Base-by-base conservation (phyloP, 2,329 filamentous ascomycete genomes). In the Graphilbum sp. region DNA sequence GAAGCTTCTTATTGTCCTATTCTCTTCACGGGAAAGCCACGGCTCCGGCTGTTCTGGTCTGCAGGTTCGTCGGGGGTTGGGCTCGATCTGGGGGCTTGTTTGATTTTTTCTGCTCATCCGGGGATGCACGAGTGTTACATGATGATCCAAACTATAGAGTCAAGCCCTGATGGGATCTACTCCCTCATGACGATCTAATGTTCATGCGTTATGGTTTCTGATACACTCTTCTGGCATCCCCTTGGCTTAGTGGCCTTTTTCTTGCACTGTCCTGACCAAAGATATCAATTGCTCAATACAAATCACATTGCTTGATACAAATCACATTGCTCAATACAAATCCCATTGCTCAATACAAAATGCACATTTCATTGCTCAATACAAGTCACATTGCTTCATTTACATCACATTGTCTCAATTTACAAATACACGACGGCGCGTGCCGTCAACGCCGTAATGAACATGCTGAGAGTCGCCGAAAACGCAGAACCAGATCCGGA, bases 81-180 rank as follows among this genome's bases (percentile, higher is more conserved):
- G 18, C 12, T 30, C 23, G 47, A 40, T 45, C 35, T 27, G 39
- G 39, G 41, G 30, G 42, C 43, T 9, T 21, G 35, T 19, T 15
- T 16, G 21, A 19, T 38, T n/a, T 21, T 51, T 56, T 58, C 64
- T 64, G 66, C 65, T 74, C 12, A 5, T 35, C 18, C 3, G 6
- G 9, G 17, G 21, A 5, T 24, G n/a, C 6, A 9, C 7, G 15
- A 29, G 27, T 29, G 7, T n/a, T n/a, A 29, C 51, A 70, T 94
- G 87, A 95, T 94, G 86, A 94, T 74, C 78, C 67, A 70, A 79
- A 75, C 69, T 66, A 87, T 87, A 93, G 87, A 95, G 86, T 95
- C 86, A 95, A 95, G 86, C 86, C 84, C 87, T 82, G 83, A 94
- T 74, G 72, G 47, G 44, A 45, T 50, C 11, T 24, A 51, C 49